Evolutionary conservation across 371 early-diverging fungal genomes (phyloP).

Genomic region (Amoeboaphelidium protococcarum): DNA sequence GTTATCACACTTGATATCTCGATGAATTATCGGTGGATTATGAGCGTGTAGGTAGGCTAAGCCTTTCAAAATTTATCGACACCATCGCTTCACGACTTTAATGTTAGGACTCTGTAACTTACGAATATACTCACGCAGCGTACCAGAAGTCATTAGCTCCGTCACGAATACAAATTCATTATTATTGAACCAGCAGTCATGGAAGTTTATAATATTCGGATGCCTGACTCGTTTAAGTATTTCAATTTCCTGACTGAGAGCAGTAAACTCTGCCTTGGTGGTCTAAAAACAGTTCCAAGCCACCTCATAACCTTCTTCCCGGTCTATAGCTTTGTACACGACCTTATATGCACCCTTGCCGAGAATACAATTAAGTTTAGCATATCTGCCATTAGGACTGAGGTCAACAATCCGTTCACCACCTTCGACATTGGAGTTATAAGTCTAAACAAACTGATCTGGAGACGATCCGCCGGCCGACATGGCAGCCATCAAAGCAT

Average conservation of each 20-base stretch:
- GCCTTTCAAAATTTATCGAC: conserved; percentile 8
- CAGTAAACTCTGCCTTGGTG: conserved; percentile 32
- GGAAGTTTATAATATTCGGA: conserved; percentile 12
- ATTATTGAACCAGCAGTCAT: conserved; percentile 28
- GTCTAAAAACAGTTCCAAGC: conserved; percentile 26
- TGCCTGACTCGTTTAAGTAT: conserved; percentile 10
- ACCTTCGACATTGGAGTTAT: neutral
- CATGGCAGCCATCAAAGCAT: no score
- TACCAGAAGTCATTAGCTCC: conserved; percentile 13
- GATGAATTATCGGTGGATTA: conserved; percentile 10
- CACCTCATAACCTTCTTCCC: conserved; percentile 27
- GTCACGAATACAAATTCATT: conserved; percentile 40
- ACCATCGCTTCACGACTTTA: conserved; percentile 9
- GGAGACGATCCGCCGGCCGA: no score
- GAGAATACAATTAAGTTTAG: conserved; percentile 19
- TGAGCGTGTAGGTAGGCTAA: conserved; percentile 10
- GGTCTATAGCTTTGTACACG: conserved; percentile 25
- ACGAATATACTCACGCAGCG: conserved; percentile 12
- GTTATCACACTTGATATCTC: conserved; percentile 6
- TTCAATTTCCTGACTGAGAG: conserved; percentile 24
- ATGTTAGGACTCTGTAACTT: conserved; percentile 15
- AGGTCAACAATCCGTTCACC: conserved; percentile 39
- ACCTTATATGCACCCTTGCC: conserved; percentile 30
- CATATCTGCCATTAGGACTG: conserved; percentile 37
- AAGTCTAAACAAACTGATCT: neutral